Conservation (phyloP, 345 rosid genomes). For the Citrus hindsii region DNA sequence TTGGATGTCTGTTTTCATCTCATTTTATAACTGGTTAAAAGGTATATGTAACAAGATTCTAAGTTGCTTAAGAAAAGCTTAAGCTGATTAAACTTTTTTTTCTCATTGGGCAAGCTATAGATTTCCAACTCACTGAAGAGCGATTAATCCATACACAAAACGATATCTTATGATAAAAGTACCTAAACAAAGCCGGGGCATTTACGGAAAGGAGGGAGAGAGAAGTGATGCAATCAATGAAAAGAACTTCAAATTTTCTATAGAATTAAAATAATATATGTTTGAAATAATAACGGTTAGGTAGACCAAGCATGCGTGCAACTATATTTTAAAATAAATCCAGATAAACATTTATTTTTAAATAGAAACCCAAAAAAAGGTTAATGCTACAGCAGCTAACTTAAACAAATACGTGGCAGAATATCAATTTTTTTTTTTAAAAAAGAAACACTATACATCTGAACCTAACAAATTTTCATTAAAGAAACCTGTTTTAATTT, state of each 20-base stretch:
- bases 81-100: neutral
- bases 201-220: neutral
- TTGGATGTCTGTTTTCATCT: neutral
- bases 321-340: neutral
- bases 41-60: neutral
- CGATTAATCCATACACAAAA: neutral
- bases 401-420: neutral
- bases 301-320: neutral
- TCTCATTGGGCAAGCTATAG: neutral
- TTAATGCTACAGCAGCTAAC: neutral
- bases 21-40: neutral
- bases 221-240: neutral
- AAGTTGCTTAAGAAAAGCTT: neutral
- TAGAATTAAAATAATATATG: no score
- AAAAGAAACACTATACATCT: neutral
- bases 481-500: neutral
- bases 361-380: neutral
- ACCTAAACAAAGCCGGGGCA: neutral
- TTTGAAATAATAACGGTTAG: neutral
- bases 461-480: neutral
- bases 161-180: neutral
- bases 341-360: neutral
- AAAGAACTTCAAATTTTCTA: neutral
- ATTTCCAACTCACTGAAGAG: neutral
- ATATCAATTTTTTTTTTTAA: no score